Base-by-base conservation (phyloP, 2,329 filamentous ascomycete genomes). In the Gliomastix tumulicola region DNA sequence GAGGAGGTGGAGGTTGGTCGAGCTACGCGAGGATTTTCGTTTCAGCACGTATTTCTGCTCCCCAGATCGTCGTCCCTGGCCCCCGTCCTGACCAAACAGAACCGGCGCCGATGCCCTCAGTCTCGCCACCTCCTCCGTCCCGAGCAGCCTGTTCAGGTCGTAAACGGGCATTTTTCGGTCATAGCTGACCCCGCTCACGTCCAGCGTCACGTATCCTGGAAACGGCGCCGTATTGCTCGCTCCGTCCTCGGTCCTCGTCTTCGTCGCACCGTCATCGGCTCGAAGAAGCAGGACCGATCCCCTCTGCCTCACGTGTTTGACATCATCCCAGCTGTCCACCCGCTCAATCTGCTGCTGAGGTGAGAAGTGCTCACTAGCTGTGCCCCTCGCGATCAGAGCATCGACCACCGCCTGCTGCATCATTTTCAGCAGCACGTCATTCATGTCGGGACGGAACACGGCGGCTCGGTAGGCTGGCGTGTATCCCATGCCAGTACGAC, bases 401-500 rank as follows among this genome's bases (percentile, higher is more conserved):
- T 71, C 62, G 2, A 65, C 56, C 15, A 71, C 60, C 3, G 63
- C 55, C 6, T 63, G 54, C 5, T 73, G 68, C 56, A 80, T 60
- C 40, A 70, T 55, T 6, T 62, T 53, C 5, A 80, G 56, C 0
- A 83, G 48, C 19, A 72, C 59, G 0, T 59, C 53, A 22, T 68
- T 62, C 76, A 82, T 83, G 44, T 79, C 74, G 6, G 56, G 28
- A 21, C 76, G 67, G 46, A 52, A 59, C 16, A 57, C 34, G 7
- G 45, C 25, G 7, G n/a, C 25, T 28, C 25, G n/a, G 17, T 8
- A 28, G 13, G 25, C n/a, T n/a, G n/a, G n/a, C n/a, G n/a, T n/a
- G n/a, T n/a, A n/a, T n/a, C n/a, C n/a, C n/a, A n/a, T n/a, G n/a
- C n/a, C n/a, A n/a, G n/a, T n/a, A n/a, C n/a, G n/a, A n/a, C n/a